Base-by-base conservation (phyloP, 805 yeast genomes). In the Candida michaelii region DNA sequence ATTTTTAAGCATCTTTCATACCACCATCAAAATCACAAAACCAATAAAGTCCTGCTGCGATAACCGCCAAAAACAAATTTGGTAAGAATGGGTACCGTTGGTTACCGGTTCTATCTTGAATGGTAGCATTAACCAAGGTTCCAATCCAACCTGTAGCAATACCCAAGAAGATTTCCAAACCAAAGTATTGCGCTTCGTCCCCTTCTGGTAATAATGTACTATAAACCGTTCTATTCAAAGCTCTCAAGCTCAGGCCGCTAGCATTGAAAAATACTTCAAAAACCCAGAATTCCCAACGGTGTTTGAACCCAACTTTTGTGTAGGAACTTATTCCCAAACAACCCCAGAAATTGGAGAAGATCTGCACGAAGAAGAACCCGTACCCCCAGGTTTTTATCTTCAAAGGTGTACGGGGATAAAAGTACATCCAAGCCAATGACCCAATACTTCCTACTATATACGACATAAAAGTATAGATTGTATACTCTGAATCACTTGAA, bases 111-210 rank as follows among this genome's bases (percentile, higher is more conserved):
- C 63, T 54, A 41, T 70, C 72, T 40, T 69, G 74, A 18, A 70
- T 65, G 1, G 58, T 41, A 3, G 73, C 74, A 47, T 62, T 66
- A 0, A 67, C 62, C 31, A 69, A 56, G 3, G 53, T 52, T 7
- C 72, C 72, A 21, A 65, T 62, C 73, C 75, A 70, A 2, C 71
- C 71, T 3, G 70, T 62, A 4, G 71, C 60, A 10, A 68, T 58
- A 1, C 73, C 73, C 11, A 69, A 53, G 59, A 69, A 60, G 5
- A 67, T 51, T 41, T 68, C 74, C 30, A 69, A 46, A 0, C 75
- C 75, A 49, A 70, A 68, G 37, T 58, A 69, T 47, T 69, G 73
- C 3, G 71, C 73, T 44, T 70, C 74, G 27, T 66, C 63, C 0
- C 73, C 73, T 39, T 55, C 60, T 1, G 75, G 75, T 12, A 70